Evolutionary conservation across 2,329 filamentous ascomycete species (phyloP).

Genomic region (Neobulgaria alba): DNA sequence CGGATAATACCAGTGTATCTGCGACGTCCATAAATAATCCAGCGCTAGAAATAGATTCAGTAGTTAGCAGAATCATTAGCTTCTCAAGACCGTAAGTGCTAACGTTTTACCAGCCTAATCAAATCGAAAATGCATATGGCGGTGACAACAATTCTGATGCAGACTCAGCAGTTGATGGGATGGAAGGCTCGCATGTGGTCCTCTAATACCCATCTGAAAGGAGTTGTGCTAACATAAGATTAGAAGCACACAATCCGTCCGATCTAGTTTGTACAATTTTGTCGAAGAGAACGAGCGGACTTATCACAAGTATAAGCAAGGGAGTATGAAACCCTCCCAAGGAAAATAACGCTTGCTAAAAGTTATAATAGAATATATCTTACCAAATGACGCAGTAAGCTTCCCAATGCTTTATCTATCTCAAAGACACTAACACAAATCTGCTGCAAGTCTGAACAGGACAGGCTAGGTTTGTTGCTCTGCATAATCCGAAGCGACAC

Average conservation of each 20-base stretch:
- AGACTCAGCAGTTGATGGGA: not conserved
- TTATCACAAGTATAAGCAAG: conserved; percentile 38
- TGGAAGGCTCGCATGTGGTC: not conserved
- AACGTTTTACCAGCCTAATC: too few species aligned
- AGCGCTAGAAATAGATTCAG: too few species aligned
- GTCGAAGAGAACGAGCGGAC: conserved; percentile 39
- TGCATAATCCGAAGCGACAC: not conserved
- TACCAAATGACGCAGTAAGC: conserved; percentile 20
- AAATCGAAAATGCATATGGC: too few species aligned
- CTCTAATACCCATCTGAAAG: not conserved
- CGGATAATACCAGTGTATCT: too few species aligned
- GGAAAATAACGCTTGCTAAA: not conserved
- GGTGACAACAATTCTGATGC: not conserved
- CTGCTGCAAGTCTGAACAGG: conserved; percentile 3
- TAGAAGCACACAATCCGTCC: conserved; percentile 23
- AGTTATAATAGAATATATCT: conserved; percentile 19
- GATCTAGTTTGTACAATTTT: conserved; percentile 37
- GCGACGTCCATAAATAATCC: too few species aligned
- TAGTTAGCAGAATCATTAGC: too few species aligned
- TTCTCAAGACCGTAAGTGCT: too few species aligned
- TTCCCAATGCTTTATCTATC: not conserved
- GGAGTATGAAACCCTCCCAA: conserved; percentile 16
- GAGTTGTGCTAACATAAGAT: not conserved
- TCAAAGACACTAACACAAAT: not conserved
- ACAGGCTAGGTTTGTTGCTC: conserved; percentile 7